Evolutionary conservation across 2,329 filamentous ascomycete genomes (phyloP).

Genomic region (Ophiostoma novo-ulmi): DNA sequence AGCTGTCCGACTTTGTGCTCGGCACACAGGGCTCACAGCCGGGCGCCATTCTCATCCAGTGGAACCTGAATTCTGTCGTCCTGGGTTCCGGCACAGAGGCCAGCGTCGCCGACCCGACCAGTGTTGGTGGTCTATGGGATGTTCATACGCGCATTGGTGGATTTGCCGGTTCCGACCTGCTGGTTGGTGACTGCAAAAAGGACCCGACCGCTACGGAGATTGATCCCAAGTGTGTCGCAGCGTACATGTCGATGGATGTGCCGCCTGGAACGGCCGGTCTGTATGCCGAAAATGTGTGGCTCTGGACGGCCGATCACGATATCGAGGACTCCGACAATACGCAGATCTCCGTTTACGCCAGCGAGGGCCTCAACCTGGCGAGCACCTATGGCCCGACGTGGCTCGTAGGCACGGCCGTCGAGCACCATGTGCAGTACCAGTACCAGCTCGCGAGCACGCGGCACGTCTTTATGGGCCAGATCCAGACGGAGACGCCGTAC

Average conservation of each 20-base stretch:
- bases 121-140: constrained; percentile 35
- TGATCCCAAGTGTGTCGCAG: constrained; percentile 54
- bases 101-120: constrained; percentile 39
- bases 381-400: constrained; percentile 33
- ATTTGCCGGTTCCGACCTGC: constrained; percentile 60
- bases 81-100: constrained; percentile 39
- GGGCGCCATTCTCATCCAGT: constrained; percentile 66
- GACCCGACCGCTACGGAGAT: constrained; percentile 39
- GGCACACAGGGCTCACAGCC: constrained; percentile 59
- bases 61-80: constrained; percentile 54
- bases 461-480: constrained; percentile 58
- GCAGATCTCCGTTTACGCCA: constrained; percentile 21
- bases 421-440: constrained; percentile 64
- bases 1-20: constrained; percentile 69
- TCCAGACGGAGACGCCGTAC: constrained; percentile 68
- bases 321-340: constrained; percentile 22
- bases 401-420: constrained; percentile 60
- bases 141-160: constrained; percentile 70
- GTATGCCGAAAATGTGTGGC: constrained; percentile 51
- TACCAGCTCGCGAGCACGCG: constrained; percentile 59
- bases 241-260: constrained; percentile 48
- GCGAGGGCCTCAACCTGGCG: constrained; percentile 20
- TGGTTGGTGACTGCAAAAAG: constrained; percentile 54
- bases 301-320: constrained; percentile 61
- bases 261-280: constrained; percentile 40